Evolutionary conservation across 2,329 filamentous ascomycete species (phyloP).

Genomic region (Ambrosiella xylebori): DNA sequence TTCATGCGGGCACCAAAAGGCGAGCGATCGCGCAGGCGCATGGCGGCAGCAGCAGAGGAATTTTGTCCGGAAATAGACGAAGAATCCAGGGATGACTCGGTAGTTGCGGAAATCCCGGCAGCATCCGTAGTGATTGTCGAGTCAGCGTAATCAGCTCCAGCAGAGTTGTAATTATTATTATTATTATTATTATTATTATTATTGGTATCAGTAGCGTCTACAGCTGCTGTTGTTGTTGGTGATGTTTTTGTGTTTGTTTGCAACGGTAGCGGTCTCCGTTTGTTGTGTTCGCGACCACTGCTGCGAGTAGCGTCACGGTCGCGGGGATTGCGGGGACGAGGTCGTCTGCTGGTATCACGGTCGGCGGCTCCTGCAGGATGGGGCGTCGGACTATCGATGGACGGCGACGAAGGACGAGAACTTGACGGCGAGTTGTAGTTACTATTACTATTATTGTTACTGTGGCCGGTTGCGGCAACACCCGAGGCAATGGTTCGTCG

Average conservation of each 20-base stretch:
- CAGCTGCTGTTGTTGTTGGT: neutral
- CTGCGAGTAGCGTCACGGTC: neutral
- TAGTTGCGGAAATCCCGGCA: neutral
- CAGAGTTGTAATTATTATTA: neutral
- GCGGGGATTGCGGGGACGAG: neutral
- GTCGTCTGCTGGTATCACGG: neutral
- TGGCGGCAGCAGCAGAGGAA: neutral
- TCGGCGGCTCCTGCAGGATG: neutral
- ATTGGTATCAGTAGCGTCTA: neutral
- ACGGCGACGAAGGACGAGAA: neutral
- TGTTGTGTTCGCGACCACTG: neutral
- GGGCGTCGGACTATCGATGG: neutral
- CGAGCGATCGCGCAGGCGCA: constrained; percentile 3
- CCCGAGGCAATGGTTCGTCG: neutral
- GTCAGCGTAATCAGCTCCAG: neutral
- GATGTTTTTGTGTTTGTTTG: neutral
- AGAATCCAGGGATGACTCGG: neutral
- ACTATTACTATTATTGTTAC: neutral
- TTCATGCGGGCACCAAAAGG: constrained; percentile 23
- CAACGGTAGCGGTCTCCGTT: neutral
- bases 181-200: neutral
- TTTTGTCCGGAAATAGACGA: neutral
- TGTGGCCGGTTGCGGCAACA: neutral
- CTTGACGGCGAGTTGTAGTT: neutral
- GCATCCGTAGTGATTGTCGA: neutral